Percentiles rank a stretch among this genome's conserved stretches.
These are phyloP conservation scores for Flaveria linearis DNA, from an alignment of 129 eudicot species.

Conservation along the genomic window DNA sequence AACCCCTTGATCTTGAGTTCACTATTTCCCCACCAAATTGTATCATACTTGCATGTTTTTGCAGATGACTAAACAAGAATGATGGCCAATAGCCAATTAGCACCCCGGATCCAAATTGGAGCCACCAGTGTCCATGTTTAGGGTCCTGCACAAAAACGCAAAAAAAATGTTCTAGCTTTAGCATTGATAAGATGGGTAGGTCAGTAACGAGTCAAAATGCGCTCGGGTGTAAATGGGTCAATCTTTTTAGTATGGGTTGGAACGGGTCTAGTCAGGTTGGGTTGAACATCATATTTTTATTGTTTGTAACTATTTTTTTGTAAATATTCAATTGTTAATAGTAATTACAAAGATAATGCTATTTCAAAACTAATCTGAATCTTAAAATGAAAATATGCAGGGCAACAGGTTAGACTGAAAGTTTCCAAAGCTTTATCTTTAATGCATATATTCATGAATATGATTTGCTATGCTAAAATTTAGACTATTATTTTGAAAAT, in stretches of 20 bases:
- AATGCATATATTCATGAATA: neutral
- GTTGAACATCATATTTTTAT: neutral
- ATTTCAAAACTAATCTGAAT: neutral
- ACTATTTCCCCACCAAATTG: constrained; percentile 98
- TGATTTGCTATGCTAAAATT: neutral
- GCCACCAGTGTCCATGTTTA: constrained; percentile 99
- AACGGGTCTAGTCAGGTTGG: neutral
- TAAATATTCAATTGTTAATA: neutral
- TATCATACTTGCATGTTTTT: constrained; percentile 84
- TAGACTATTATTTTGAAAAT: neutral
- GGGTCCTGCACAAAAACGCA: constrained; percentile 58
- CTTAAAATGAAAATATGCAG: neutral
- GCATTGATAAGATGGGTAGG: neutral
- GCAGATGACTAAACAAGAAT: constrained; percentile 73
- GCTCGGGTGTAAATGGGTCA: neutral
- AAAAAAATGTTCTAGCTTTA: neutral
- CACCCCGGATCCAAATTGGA: constrained; percentile 73
- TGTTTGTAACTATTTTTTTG: neutral
- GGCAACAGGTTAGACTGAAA: neutral
- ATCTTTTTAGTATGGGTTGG: neutral
- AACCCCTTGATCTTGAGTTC: constrained; percentile 68
- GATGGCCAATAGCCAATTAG: constrained; percentile 96
- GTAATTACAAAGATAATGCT: neutral
- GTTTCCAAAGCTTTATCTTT: neutral
- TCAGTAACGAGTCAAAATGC: neutral